These are phyloP conservation scores for Lactarius tabidus DNA, from an alignment of 768 basidiomycete species.

Conservation along the genomic window DNA sequence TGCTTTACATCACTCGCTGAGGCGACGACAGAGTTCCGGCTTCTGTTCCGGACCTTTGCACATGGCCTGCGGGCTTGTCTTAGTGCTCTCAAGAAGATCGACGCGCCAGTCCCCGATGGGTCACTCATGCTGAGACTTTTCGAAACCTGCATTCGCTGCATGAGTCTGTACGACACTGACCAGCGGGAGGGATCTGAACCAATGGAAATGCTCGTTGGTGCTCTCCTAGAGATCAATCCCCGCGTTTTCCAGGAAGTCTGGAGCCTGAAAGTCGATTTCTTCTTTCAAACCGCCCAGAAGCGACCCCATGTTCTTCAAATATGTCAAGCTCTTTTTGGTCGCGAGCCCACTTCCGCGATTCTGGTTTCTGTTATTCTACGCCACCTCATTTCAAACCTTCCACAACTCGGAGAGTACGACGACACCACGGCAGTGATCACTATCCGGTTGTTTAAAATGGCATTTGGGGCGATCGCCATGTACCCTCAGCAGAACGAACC, in stretches of 20 bases:
- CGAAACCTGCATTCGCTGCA: slow-evolving; percentile 76
- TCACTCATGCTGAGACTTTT: slow-evolving; percentile 86
- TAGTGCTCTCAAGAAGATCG: slow-evolving; percentile 70
- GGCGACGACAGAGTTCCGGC: slow-evolving; percentile 62
- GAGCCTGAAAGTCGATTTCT: slow-evolving; percentile 89
- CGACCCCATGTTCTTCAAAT: slow-evolving; percentile 79
- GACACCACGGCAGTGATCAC: slow-evolving; percentile 78
- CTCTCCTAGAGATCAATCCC: slow-evolving; percentile 77
- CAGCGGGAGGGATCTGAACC: slow-evolving; percentile 70
- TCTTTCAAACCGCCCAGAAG: slow-evolving; percentile 74
- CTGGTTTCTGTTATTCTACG: slow-evolving; percentile 86
- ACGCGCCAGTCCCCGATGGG: slow-evolving; percentile 77
- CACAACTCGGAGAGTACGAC: slow-evolving; percentile 79
- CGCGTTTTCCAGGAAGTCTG: slow-evolving; percentile 96
- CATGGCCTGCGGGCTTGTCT: slow-evolving; percentile 85
- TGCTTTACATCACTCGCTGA: slow-evolving; percentile 19
- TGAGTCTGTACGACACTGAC: slow-evolving; percentile 76
- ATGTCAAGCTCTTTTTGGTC: slow-evolving; percentile 75
- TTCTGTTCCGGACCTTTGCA: slow-evolving; percentile 82
- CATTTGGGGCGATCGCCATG: slow-evolving; percentile 79
- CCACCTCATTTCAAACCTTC: slow-evolving; percentile 79
- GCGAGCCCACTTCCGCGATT: slow-evolving; percentile 73
- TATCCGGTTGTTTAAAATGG: slow-evolving; percentile 92
- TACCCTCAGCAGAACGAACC: slow-evolving; percentile 78
- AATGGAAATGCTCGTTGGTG: slow-evolving; percentile 74